Evolutionary conservation across 371 early-diverging fungal genomes (phyloP), one percentile per base, ranked within the genome.

Genomic region (Apophysomyces ossiformis): DNA sequence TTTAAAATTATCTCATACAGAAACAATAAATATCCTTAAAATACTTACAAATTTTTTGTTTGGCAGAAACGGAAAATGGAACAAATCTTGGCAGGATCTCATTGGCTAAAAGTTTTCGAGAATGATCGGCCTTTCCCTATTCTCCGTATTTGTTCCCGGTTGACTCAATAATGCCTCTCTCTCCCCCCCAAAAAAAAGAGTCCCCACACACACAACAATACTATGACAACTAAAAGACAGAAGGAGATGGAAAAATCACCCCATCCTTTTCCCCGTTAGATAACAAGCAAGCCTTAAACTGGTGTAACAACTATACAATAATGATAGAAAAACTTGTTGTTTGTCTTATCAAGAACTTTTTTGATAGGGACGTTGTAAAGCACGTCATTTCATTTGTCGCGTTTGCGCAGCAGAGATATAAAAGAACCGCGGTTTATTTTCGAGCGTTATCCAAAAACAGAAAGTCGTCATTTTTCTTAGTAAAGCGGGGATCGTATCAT

Each of bases 311-410:
- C 8, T 11, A 41, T 1, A 41, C 8, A 13, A 41, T 8, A 13
- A 41, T 41, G 41, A 41, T 41, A 41, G 13, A 2, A 41, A 41
- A 41, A 8, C 41, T 13, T 11, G 13, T 13, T 5, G 1, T 13
- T 5, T 11, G 41, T 41, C 11, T 41, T 41, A 41, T 41, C 41
- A n/a, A 9, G 21, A 50, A 3, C 21, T 18, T 8, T 5, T 50
- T 5, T 0, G 9, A n/a, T 47, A 16, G 47, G 13, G 16, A 47
- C 7, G 13, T 7, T 7, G 9, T 50, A 21, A 50, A 50, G 54
- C 54, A 50, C 54, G 54, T 50, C 54, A 50, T 50, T 5, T 26
- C 21, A 50, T 50, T 26, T 50, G 54, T 50, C 54, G 54, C 54
- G 54, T 50, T 21, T 50, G 54, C 54, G 54, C 54, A 50, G 54